Evolutionary conservation across 129 eudicot species (phyloP), one percentile per base, ranked within the genome.

Genomic region (Deinandra increscens): DNA sequence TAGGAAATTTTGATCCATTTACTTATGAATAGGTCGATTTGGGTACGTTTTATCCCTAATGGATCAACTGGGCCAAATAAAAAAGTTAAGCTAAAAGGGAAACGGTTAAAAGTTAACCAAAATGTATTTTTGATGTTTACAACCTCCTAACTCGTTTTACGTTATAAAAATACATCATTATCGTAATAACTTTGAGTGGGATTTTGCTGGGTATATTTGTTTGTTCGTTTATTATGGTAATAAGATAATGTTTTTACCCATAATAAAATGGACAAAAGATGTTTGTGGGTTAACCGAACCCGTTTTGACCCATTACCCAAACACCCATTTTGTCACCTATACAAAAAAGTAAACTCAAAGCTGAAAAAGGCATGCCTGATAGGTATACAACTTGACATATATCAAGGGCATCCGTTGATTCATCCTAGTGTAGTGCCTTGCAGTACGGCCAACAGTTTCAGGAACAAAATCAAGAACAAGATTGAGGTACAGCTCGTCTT

Each of bases 391-490:
- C 73, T 89, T 94, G 82, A 94, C 97, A 74, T 89, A 94, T 75
- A 90, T 81, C 71, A 94, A 82, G 29, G 99, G 97, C 93, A 94
- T 85, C 56, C 88, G 69, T 75, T 90, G 99, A 68, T 84, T 84
- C 87, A 87, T 84, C 80, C 99, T 85, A 76, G 77, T 87, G 87
- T 94, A 94, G 31, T 87, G 89, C 72, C 95, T 83, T 68, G 97
- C 97, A 65, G 89, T 82, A 19, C 99, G 99, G 51, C 89, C 85
- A 33, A 94, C 96, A 70, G 99, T 89, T 76, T 94, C 99, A 58
- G 99, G 99, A 69, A 94, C 99, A 75, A 85, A 94, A 74, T 94
- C 99, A 13, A 94, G 91, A 49, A 94, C 99, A 63, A 94, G 97
- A 81, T 94, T 94, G 33, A 94, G 87, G 89, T 94, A 90, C 4